Base-by-base conservation (phyloP, 2,329 filamentous ascomycete species). In the Aspergillus flavus region DNA sequence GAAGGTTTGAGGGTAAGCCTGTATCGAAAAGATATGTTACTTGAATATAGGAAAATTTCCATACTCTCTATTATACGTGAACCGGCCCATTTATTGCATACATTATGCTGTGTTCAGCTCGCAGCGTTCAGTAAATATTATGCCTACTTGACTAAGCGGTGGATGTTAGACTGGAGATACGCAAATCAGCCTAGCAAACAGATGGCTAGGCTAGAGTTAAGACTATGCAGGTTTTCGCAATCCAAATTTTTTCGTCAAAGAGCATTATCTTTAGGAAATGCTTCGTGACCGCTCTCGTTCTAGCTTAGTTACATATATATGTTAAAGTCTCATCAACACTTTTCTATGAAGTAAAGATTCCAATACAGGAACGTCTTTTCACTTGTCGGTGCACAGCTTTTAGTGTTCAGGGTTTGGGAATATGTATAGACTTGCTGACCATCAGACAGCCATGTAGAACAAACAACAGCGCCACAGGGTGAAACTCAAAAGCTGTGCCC, bases 361-460 rank as follows among this genome's bases (percentile, higher is more conserved):
- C 61, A 48, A 61, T 58, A 50, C 45, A 66, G 59, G 43, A 63
- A 68, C 61, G 48, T 61, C 48, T 41, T 28, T 54, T 23, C 16
- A 21, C 54, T 58, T 64, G 65, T 65, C 59, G 58, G 57, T 59
- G 61, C 61, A 65, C 39, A 64, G 52, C 19, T 41, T 43, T 28
- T 55, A 54, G 46, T 53, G 30, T 53, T 68, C 68, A 87, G 58
- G 85, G 93, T 87, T 99, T 99, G 19, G 95, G 95, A 69, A 99
- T 93, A 76, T 95, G 92, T 73, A 99, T 88, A 36, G 89, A 94
- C 85, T 94, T 96, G 83, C 93, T 97, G 67, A 94, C 91, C 95
- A 99, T 98, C 74, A 95, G 80, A 75, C 91, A 96, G 23, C 94
- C 95, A 76, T 96, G 93, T n/a, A 93, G 71, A 63, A 96, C 83